These are phyloP conservation scores for Chloroidium sp. DNA, from an alignment of 163 green algal species.

Conservation along the genomic window DNA sequence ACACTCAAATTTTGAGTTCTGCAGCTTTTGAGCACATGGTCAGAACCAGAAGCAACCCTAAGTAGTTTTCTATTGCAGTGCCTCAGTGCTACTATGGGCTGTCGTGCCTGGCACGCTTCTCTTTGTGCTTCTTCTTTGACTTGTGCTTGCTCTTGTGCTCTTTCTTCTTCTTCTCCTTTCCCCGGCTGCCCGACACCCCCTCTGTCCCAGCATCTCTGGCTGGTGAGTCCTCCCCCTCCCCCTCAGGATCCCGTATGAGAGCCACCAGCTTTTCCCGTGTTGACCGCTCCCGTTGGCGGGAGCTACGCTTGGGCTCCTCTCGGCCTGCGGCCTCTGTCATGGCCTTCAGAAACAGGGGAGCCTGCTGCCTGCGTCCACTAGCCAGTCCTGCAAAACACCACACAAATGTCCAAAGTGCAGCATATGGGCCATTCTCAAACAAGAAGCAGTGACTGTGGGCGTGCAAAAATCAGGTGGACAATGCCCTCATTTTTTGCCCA, in stretches of 20 bases:
- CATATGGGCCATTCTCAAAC: no score
- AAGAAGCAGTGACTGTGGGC: no score
- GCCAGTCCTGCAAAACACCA: no score
- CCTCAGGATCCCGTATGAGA: no score
- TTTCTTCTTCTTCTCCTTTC: conserved; percentile 6
- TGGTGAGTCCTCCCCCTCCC: no score
- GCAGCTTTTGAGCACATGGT: background rate
- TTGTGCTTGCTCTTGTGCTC: conserved; percentile 5
- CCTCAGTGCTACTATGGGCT: no score
- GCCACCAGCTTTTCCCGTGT: background rate
- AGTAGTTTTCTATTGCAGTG: background rate
- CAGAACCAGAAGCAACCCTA: background rate
- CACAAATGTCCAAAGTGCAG: no score
- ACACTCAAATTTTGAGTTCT: background rate
- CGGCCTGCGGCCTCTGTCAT: background rate
- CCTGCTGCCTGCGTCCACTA: no score
- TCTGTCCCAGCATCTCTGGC: background rate
- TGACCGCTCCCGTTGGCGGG: background rate
- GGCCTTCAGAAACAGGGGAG: background rate
- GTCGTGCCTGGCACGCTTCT: background rate
- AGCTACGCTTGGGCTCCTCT: background rate
- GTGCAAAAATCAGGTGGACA: no score
- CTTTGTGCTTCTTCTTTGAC: conserved; percentile 7
- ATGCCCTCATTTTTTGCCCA: no score
- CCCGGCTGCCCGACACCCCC: background rate